Evolutionary conservation across 2,329 filamentous ascomycete genomes (phyloP), one percentile per base, ranked within the genome.

Genomic region (Ophiostoma piceae): DNA sequence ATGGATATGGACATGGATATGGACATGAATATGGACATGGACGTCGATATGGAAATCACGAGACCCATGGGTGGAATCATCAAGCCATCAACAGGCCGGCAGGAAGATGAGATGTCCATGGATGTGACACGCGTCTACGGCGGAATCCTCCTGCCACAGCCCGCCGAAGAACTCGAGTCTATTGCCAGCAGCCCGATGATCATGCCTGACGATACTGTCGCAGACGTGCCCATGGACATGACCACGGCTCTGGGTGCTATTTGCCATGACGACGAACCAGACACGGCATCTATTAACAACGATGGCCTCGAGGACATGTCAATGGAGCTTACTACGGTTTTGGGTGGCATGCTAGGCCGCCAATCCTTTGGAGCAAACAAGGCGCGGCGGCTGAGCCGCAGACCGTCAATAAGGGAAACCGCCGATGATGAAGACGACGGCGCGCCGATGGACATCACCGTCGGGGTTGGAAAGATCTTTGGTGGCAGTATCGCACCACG

Each of bases 81-180:
- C 47, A 69, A 71, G 26, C 47, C 72, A 8, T 70, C 47, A 70
- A 73, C 7, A 69, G 71, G 19, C 2, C 69, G 71, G 26, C 71
- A 80, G 5, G 82, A 84, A 14, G 82, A 82, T 14, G 77, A 94
- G 54, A 89, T 96, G 84, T 95, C 92, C 29, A 97, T 98, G 94
- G 94, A 98, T 75, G 92, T 97, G 8, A 97, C 94, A 1, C 88
- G 87, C 69, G 92, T 88, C 9, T 83, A 96, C 68, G 94, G 94
- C 9, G 87, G 89, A 2, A 97, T 98, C 69, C 79, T 97, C 26
- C 80, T 84, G 5, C 83, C 80, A 66, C 75, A 74, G 70, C 73
- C 74, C n/a, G 73, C 67, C 64, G 72, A 43, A 12, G 72, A 70
- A 2, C 12, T 41, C 6, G 70, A 69, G 5, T 73, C 73, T 32